These are phyloP conservation scores for Hypoxylon rubiginosum DNA, from an alignment of 2,329 filamentous ascomycete species.

Conservation along the genomic window DNA sequence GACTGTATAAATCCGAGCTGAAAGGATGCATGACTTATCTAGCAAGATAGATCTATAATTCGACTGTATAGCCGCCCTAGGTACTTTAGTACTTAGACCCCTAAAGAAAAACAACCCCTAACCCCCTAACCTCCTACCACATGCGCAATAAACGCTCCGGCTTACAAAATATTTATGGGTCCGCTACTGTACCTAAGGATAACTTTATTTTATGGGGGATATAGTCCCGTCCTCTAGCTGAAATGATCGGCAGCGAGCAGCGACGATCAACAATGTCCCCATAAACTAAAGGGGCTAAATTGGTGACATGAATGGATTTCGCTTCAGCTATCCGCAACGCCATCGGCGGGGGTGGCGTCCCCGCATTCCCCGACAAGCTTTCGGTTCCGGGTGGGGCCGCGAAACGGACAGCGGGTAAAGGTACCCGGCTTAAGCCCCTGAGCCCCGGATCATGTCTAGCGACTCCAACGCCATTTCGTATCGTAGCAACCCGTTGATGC, in stretches of 20 bases:
- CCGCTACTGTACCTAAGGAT: not conserved
- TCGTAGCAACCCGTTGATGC: not conserved
- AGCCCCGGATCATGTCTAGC: not conserved
- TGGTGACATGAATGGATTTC: not conserved
- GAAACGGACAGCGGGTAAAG: not conserved
- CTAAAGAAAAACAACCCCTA: no score
- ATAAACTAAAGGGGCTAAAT: not conserved
- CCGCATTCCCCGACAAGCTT: not conserved
- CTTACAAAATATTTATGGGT: not conserved
- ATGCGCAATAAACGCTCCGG: not conserved
- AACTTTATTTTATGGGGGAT: slow-evolving; percentile 4
- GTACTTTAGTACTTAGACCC: no score
- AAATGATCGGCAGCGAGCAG: not conserved
- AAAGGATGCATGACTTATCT: no score
- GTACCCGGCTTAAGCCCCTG: not conserved
- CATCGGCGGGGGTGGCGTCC: not conserved
- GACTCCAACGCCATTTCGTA: not conserved
- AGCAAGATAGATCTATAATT: no score
- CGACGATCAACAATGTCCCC: not conserved
- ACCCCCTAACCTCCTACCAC: no score
- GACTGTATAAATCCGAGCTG: not conserved
- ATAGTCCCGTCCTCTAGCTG: not conserved
- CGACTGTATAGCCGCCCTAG: no score
- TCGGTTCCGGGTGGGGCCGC: not conserved
- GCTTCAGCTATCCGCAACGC: not conserved